Evolutionary conservation across 208 protist species (phyloP), one percentile per base, ranked within the genome.

Genomic region (Tritrichomonas musculus): DNA sequence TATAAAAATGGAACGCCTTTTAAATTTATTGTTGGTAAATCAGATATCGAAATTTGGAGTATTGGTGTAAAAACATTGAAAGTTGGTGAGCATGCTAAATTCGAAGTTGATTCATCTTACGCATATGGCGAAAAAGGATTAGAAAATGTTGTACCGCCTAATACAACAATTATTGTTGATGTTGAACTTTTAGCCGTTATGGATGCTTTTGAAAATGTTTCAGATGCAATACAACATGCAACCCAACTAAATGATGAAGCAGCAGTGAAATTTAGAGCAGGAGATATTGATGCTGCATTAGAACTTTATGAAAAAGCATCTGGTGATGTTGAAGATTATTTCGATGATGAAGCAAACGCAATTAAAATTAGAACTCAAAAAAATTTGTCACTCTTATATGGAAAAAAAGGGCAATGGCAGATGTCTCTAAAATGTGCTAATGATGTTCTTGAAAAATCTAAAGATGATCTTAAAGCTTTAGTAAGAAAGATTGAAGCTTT

Each of bases 41-140:
- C 95, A 13, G 95, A 95, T 3, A 96, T 96, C 93, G 93, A 95
- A 82, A 95, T 95, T 27, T 96, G 95, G 95, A 94, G 95, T 64
- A 25, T 73, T 60, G 94, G 92, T 88, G 65, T 95, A 27, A n/a
- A 66, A 11, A 93, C 73, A 49, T 94, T 95, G 94, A 47, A 92
- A 22, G 92, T 92, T 72, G 94, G 94, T 53, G 94, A 95, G 77
- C n/a, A 50, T 30, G n/a, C 75, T 20, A 55, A 60, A 65, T 60
- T 95, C 17, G 44, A 5, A 30, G 93, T 92, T 60, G 4, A 30
- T 14, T 55, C 93, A n/a, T 82, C 93, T 11, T 92, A 80, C 64
- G 94, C 75, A 9, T 95, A 95, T 44, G 94, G 94, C 88, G 92
- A 11, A 25, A 9, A 11, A 30, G 94, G 94, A 9, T 92, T 50